Conservation (phyloP, 352 stramenopile genomes). For the Phytophthora pini region DNA sequence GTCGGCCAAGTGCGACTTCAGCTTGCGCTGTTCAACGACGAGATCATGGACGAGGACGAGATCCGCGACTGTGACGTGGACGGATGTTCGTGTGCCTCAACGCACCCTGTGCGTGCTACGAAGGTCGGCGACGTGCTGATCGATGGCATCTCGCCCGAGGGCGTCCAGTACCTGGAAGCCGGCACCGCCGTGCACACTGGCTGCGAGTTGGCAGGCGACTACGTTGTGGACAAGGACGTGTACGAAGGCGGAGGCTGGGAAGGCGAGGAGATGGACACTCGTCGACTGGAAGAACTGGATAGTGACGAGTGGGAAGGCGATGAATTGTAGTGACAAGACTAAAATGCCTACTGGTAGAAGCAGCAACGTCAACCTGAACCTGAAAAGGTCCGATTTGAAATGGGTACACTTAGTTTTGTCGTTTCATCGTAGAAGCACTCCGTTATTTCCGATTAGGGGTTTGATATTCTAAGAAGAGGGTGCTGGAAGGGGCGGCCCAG, state of each 20-base stretch:
- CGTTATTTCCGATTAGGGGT: conserved; percentile 16
- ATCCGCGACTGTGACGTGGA: conserved; percentile 68
- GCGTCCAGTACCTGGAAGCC: conserved; percentile 75
- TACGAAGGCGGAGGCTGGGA: conserved; percentile 44
- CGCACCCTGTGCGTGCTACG: conserved; percentile 58
- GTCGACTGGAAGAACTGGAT: conserved; percentile 27
- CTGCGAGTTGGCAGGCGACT: conserved; percentile 69
- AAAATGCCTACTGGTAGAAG: neutral
- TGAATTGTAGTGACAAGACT: conserved; percentile 44
- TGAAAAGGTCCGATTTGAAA: neutral
- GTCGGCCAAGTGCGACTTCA: conserved; percentile 78
- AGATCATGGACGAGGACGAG: conserved; percentile 73
- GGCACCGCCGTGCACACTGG: conserved; percentile 71
- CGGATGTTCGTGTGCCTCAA: conserved; percentile 68
- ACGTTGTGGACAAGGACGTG: conserved; percentile 80
- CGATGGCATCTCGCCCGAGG: conserved; percentile 72
- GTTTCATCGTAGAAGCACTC: conserved; percentile 17
- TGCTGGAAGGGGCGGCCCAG: conserved; percentile 22
- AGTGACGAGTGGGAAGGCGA: conserved; percentile 71
- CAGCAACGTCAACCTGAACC: conserved; percentile 3
- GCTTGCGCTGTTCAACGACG: conserved; percentile 80
- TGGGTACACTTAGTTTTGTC: conserved; percentile 10
- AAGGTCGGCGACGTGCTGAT: conserved; percentile 81
- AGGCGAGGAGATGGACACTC: conserved; percentile 29
- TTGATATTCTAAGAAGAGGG: conserved; percentile 22